Evolutionary conservation across 2,329 filamentous ascomycete species (phyloP).

Genomic region (Pseudogymnoascus sp.): DNA sequence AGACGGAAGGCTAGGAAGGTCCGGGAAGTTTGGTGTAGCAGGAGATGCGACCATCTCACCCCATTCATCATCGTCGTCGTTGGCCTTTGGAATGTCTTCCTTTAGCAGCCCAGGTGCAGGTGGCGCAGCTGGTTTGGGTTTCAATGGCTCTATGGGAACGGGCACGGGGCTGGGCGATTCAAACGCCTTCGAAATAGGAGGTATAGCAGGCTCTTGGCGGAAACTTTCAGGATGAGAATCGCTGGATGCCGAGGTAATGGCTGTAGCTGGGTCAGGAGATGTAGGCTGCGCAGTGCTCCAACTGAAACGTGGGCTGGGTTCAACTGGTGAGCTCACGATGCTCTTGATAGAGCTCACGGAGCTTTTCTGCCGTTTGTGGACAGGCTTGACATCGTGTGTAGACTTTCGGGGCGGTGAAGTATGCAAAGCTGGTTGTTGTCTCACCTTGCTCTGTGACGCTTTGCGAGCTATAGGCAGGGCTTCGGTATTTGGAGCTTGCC

Average conservation of each 20-base stretch:
- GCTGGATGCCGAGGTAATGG: not conserved
- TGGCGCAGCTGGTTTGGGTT: not conserved
- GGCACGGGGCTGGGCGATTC: not conserved
- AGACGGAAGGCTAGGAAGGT: not conserved
- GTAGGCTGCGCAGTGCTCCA: not conserved
- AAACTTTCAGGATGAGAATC: not conserved
- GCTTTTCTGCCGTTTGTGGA: not conserved
- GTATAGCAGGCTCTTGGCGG: not conserved
- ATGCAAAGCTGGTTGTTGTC: not conserved
- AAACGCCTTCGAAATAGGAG: not conserved
- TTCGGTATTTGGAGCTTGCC: not conserved
- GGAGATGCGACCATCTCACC: slow-evolving; percentile 33
- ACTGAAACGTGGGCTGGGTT: not conserved
- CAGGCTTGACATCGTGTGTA: not conserved
- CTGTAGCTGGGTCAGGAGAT: not conserved
- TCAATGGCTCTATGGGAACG: not conserved
- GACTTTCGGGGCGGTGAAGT: not conserved
- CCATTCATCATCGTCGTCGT: slow-evolving; percentile 31
- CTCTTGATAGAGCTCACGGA: not conserved
- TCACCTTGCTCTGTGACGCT: not conserved
- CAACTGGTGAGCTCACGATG: not conserved
- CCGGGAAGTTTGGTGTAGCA: slow-evolving; percentile 14
- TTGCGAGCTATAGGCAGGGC: not conserved
- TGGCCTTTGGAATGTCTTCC: not conserved
- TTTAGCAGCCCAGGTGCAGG: not conserved